Evolutionary conservation across 441 rosid species (phyloP).

Genomic region (Populus hybrid): DNA sequence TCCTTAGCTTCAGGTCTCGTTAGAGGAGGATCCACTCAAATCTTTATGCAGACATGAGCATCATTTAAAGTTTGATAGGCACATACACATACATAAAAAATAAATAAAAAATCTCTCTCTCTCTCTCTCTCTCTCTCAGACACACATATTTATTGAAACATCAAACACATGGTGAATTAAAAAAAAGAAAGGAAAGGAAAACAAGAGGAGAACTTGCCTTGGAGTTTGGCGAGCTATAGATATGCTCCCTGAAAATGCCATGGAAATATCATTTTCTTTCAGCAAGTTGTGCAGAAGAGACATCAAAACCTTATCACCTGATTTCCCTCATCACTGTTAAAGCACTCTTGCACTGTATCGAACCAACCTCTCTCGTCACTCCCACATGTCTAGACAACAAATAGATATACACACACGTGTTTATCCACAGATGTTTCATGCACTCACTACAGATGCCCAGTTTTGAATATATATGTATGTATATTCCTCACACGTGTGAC

Average conservation of each 20-base stretch:
- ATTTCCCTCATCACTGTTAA: slow-evolving; percentile 10
- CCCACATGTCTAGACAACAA: slow-evolving; percentile 24
- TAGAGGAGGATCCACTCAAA: slow-evolving; percentile 19
- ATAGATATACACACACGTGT: slow-evolving; percentile 28
- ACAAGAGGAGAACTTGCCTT: background rate
- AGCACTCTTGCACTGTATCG: background rate
- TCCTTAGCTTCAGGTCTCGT: slow-evolving; percentile 14
- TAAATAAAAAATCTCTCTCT: background rate
- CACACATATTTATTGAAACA: background rate
- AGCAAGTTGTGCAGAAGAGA: slow-evolving; percentile 14
- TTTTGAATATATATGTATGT: background rate
- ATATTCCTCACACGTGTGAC: slow-evolving; percentile 44
- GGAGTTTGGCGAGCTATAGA: background rate
- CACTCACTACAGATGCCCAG: slow-evolving; percentile 17
- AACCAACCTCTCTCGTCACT: slow-evolving; percentile 9
- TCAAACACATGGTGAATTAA: background rate
- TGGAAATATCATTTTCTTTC: slow-evolving; percentile 32
- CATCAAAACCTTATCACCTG: slow-evolving; percentile 14
- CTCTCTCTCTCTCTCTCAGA: background rate
- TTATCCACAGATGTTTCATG: slow-evolving; percentile 25
- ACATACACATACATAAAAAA: background rate
- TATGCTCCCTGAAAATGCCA: slow-evolving; percentile 20
- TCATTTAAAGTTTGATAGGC: slow-evolving; percentile 17
- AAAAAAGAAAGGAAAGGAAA: background rate
- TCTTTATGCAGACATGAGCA: background rate